Evolutionary conservation across 75 land plant species (phyloP).

Genomic region (Cupressus sempervirens): DNA sequence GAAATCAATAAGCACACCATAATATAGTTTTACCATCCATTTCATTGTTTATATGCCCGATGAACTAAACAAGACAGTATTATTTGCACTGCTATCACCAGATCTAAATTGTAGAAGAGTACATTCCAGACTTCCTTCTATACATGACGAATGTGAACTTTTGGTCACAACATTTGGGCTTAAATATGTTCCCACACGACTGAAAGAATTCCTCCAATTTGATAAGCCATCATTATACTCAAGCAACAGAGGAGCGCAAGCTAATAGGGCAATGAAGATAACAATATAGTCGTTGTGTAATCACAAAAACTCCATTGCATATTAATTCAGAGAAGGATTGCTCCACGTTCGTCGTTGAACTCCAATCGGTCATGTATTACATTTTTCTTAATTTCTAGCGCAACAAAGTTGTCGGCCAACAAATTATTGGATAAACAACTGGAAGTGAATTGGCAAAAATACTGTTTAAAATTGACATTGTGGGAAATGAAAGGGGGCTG

Average conservation of each 20-base stretch:
- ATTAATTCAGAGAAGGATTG: not conserved
- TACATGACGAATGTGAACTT: too few relatives aligned
- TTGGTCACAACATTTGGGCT: too few relatives aligned
- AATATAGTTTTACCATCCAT: too few relatives aligned
- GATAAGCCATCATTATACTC: too few relatives aligned
- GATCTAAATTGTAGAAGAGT: too few relatives aligned
- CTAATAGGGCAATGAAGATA: not conserved
- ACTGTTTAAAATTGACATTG: not conserved
- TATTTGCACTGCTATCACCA: too few relatives aligned
- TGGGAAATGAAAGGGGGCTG: not conserved
- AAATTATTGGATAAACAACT: not conserved
- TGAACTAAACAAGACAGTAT: too few relatives aligned
- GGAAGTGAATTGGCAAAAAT: not conserved
- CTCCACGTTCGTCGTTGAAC: not conserved
- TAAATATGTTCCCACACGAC: too few relatives aligned
- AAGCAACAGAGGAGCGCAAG: not conserved
- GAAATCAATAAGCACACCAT: too few relatives aligned
- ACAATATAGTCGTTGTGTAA: not conserved
- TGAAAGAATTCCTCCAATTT: too few relatives aligned
- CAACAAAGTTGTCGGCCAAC: not conserved
- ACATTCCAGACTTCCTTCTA: too few relatives aligned
- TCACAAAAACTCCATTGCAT: not conserved
- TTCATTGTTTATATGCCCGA: too few relatives aligned
- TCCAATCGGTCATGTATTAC: not conserved
- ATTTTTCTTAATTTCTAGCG: not conserved